Conservation (phyloP, 768 basidiomycete species). For the Coprinopsis cinerea region DNA sequence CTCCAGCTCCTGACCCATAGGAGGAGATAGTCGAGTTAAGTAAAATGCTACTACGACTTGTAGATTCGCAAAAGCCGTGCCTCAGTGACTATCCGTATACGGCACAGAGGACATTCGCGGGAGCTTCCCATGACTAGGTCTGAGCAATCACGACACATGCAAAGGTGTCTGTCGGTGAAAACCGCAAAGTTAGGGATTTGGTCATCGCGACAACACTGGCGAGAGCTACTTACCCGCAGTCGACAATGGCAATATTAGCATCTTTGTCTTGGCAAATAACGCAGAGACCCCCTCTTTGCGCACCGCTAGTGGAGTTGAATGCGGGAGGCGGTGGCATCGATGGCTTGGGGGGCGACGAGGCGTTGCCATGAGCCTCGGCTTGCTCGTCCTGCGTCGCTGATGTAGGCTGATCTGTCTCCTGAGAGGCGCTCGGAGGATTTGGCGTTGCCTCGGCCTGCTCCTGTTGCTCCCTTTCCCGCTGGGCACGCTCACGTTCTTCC, state of each 20-base stretch:
- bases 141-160: conserved; percentile 73
- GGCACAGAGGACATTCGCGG: conserved; percentile 85
- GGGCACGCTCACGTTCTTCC: conserved; percentile 32
- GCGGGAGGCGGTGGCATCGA: conserved; percentile 31
- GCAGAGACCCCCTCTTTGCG: conserved; percentile 74
- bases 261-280: conserved; percentile 94
- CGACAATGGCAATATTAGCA: conserved; percentile 88
- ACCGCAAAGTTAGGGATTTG: not conserved
- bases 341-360: conserved; percentile 9
- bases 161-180: conserved; percentile 52
- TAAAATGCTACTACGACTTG: conserved; percentile 32
- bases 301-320: conserved; percentile 29
- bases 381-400: conserved; percentile 9
- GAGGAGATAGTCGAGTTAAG: not conserved
- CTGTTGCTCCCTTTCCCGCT: conserved; percentile 18
- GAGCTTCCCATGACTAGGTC: conserved; percentile 75
- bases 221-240: conserved; percentile 73
- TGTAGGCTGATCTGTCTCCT: conserved; percentile 8
- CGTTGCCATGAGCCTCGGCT: not conserved
- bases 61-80: conserved; percentile 75
- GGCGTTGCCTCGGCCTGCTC: conserved; percentile 16
- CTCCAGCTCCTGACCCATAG: not conserved
- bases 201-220: conserved; percentile 3
- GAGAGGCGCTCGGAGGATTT: too few relatives aligned
- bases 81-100: conserved; percentile 84